A percentile compares a stretch with the other conserved stretches of the same genome.
phyloP scores from a whole-genome alignment of 139 green algal genomes.

The Tetradesmus lagerheimii region DNA sequence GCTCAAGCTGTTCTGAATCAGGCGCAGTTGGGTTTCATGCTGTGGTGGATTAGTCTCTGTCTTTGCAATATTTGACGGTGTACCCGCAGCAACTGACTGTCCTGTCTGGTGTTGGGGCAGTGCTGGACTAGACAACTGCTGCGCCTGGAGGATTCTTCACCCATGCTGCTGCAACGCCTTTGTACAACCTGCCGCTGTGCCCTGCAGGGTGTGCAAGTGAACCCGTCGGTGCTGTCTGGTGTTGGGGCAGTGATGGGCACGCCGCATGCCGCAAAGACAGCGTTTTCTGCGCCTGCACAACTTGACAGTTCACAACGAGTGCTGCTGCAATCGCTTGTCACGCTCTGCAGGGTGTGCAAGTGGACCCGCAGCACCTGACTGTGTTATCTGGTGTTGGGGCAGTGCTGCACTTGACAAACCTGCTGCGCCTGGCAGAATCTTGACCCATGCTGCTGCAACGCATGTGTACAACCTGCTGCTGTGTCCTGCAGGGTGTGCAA shows the following conservation, averaged over 20 bases:
- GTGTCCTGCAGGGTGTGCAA: constrained; percentile 53
- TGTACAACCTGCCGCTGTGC: not conserved
- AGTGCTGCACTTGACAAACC: constrained; percentile 78
- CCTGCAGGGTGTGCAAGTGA: constrained; percentile 64
- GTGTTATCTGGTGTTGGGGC: constrained; percentile 65
- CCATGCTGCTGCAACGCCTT: not conserved
- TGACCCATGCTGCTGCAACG: not conserved
- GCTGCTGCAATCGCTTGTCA: too few relatives aligned
- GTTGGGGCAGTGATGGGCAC: constrained; percentile 65
- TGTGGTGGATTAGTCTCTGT: too few relatives aligned
- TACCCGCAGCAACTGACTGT: constrained; percentile 61
- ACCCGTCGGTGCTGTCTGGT: constrained; percentile 60
- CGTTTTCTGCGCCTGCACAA: too few relatives aligned
- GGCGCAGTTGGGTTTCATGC: too few relatives aligned
- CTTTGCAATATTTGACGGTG: too few relatives aligned
- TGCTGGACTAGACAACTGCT: constrained; percentile 79
- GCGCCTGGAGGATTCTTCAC: too few relatives aligned
- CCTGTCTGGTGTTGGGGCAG: constrained; percentile 63
- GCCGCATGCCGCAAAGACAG: too few relatives aligned
- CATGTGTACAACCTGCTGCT: not conserved
- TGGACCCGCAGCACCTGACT: constrained; percentile 61
- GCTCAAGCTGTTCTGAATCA: constrained; percentile 6
- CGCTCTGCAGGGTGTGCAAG: constrained; percentile 64
- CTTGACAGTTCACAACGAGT: too few relatives aligned
- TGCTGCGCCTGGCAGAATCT: too few relatives aligned